Evolutionary conservation across 768 basidiomycete genomes (phyloP).

Genomic region (Mrakia frigida): DNA sequence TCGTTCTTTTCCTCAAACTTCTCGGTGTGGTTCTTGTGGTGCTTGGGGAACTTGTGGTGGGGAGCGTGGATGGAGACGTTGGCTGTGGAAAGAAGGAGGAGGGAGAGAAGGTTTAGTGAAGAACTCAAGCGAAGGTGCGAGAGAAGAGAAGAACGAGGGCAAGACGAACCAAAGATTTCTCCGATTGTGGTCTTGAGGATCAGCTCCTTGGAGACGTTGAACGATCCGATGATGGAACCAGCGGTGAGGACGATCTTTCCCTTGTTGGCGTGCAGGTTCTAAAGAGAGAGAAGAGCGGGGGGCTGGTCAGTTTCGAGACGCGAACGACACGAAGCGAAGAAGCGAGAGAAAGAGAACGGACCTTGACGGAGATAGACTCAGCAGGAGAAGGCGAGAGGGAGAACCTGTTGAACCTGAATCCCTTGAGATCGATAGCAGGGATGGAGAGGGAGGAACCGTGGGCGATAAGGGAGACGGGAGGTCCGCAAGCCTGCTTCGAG

Average conservation of each 20-base stretch:
- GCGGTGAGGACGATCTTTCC: slow-evolving; percentile 14
- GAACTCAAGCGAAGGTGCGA: background rate
- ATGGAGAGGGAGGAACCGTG: slow-evolving; percentile 12
- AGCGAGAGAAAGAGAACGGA: background rate
- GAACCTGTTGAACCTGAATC: slow-evolving; percentile 21
- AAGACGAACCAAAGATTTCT: slow-evolving; percentile 8
- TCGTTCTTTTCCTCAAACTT: background rate
- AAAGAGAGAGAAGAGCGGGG: background rate
- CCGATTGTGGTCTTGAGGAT: slow-evolving; percentile 20
- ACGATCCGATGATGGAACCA: slow-evolving; percentile 27
- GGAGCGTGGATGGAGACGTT: slow-evolving; percentile 23
- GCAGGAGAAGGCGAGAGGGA: slow-evolving; percentile 1
- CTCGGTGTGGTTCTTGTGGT: background rate
- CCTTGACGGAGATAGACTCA: slow-evolving; percentile 13
- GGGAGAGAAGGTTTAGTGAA: background rate
- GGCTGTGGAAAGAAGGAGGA: background rate
- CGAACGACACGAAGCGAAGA: background rate
- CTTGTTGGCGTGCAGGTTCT: slow-evolving; percentile 27
- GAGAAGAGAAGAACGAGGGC: background rate
- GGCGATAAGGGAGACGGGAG: slow-evolving; percentile 21
- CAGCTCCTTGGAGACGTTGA: slow-evolving; percentile 29
- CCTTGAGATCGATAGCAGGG: slow-evolving; percentile 15
- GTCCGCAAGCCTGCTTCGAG: background rate
- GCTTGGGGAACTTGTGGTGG: slow-evolving; percentile 14
- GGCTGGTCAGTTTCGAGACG: background rate